Base-by-base conservation (phyloP, 2,329 filamentous ascomycete genomes). In the Keithomyces neogunnii region DNA sequence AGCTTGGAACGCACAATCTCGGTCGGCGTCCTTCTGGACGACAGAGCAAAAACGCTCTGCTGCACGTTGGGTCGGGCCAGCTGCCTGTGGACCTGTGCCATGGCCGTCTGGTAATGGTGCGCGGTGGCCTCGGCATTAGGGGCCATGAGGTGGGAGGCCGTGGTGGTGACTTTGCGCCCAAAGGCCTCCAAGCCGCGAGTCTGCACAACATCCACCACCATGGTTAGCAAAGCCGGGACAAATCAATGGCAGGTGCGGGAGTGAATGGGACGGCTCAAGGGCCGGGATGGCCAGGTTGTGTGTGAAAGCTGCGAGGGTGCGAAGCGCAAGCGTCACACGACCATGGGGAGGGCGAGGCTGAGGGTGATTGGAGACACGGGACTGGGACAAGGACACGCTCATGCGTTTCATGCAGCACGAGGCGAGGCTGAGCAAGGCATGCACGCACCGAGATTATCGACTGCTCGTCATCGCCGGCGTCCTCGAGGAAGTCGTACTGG, bases 1-100 rank as follows among this genome's bases (percentile, higher is more conserved):
- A 99, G 84, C 64, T 87, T 92, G 54, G 89, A 92, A 59, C 93
- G 88, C 60, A 97, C 88, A 49, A 99, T 77, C 64, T 99, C 92
- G 58, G 89, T 89, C n/a, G 93, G 93, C 2, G 88, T 90, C 9
- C 91, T 92, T 69, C 86, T 86, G 49, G 92, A 85, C 19, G 19
- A 19, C 71, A 97, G 86, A 55, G 89, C 87, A 68, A 97, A 95
- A 66, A 99, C 85, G 66, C 85, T 89, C 63, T 89, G 85, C 71
- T 97, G 93, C 43, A 96, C 78, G 52, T 78, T 80, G 4, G 93
- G 93, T 49, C 88, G 82, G 59, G 88, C 83, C 61, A 97, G 79
- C 68, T 96, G 89, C 63, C 89, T 89, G 63, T 95, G 89, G 49
- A 99, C 84, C 67, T 93, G 88, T 62, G 80, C 84, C 78, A 99